Evolutionary conservation across 176 grass and related monocot species (phyloP).

Genomic region (Oryza nivara): DNA sequence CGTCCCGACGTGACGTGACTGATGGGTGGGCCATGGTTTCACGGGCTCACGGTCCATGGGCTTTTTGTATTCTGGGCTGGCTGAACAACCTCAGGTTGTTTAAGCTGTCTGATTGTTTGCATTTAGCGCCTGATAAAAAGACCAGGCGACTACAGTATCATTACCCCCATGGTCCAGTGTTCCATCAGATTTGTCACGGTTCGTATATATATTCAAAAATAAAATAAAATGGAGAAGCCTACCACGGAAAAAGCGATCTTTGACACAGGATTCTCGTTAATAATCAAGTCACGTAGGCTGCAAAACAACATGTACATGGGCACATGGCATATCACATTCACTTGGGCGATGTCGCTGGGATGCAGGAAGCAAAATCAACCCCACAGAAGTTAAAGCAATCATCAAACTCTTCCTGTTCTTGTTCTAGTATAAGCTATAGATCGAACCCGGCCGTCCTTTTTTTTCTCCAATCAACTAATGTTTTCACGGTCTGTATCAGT

Average conservation of each 20-base stretch:
- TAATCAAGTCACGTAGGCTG: not conserved
- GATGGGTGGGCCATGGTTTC: not conserved
- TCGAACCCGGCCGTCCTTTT: not conserved
- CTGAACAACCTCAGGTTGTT: too few relatives aligned
- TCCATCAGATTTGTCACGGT: not conserved
- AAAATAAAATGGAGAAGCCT: not conserved
- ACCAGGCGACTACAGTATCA: too few relatives aligned
- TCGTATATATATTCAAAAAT: not conserved
- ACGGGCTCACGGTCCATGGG: constrained; percentile 28
- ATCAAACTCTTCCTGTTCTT: too few relatives aligned
- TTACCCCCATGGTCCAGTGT: not conserved
- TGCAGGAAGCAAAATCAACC: too few relatives aligned
- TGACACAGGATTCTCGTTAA: not conserved
- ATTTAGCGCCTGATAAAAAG: too few relatives aligned
- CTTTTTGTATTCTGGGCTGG: not conserved
- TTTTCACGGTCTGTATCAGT: not conserved
- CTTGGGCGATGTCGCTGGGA: not conserved
- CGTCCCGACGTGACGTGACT: not conserved
- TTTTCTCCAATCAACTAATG: not conserved
- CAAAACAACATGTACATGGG: not conserved
- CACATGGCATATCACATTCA: too few relatives aligned
- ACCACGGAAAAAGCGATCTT: not conserved
- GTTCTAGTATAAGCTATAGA: not conserved
- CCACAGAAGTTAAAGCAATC: too few relatives aligned
- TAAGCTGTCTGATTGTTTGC: too few relatives aligned